phyloP scores from a whole-genome alignment of 2,329 filamentous ascomycete genomes.

The Albifimbria verrucaria region DNA sequence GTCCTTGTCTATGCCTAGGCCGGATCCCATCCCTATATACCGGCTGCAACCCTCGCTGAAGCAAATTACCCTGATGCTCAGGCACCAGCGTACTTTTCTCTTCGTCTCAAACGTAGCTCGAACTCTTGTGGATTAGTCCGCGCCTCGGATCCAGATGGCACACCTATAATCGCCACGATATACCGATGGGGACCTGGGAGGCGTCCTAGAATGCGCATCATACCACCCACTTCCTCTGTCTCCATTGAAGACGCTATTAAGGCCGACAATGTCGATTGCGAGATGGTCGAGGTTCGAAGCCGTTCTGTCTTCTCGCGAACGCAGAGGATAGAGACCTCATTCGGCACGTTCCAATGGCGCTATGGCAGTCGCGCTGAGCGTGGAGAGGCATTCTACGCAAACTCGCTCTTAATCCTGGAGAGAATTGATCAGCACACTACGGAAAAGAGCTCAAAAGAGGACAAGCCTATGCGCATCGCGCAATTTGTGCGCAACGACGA shows the following conservation, averaged over 20 bases:
- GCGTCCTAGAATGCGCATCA: constrained; percentile 13
- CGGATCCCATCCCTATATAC: constrained; percentile 5
- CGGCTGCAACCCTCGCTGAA: background rate
- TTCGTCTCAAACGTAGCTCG: constrained; percentile 14
- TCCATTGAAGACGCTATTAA: constrained; percentile 15
- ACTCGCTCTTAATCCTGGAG: constrained; percentile 15
- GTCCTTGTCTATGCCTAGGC: background rate
- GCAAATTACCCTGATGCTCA: background rate
- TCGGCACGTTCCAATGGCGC: constrained; percentile 17
- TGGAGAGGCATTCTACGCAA: constrained; percentile 7
- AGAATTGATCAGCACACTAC: constrained; percentile 4
- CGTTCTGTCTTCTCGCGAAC: constrained; percentile 13
- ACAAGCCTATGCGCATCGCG: constrained; percentile 10
- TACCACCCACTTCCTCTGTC: constrained; percentile 2
- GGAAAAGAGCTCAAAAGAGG: background rate
- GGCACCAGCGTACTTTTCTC: constrained; percentile 10
- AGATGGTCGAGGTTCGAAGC: constrained; percentile 12
- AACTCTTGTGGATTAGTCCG: constrained; percentile 19
- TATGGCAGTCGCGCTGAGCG: constrained; percentile 12
- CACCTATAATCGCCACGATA: constrained; percentile 16
- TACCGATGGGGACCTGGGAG: constrained; percentile 17
- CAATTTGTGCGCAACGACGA: constrained; percentile 16
- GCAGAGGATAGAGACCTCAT: constrained; percentile 15
- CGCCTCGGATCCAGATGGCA: constrained; percentile 3
- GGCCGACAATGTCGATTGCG: constrained; percentile 2